Evolutionary conservation across 202 grass and related monocot genomes (phyloP).

Genomic region (Carex sylvatica): DNA sequence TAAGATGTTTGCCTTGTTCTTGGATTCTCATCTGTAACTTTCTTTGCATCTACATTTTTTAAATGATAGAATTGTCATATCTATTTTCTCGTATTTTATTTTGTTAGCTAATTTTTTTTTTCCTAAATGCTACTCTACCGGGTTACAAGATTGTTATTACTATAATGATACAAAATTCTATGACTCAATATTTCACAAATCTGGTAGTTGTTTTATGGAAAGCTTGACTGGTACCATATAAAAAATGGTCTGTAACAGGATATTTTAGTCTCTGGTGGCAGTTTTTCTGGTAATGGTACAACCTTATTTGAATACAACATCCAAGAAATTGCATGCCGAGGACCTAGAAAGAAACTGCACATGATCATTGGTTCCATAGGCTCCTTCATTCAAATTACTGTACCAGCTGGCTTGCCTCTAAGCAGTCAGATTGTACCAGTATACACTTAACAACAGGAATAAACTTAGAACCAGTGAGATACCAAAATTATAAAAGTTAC

Average conservation of each 20-base stretch:
- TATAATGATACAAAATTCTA: background rate
- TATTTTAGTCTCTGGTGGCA: background rate
- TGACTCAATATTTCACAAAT: background rate
- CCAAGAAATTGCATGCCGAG: background rate
- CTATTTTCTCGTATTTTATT: background rate
- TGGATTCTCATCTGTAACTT: slow-evolving; percentile 35
- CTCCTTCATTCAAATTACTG: background rate
- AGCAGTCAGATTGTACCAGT: background rate
- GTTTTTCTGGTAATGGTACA: background rate
- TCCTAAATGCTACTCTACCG: background rate
- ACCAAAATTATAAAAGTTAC: slow-evolving; percentile 25
- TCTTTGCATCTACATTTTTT: slow-evolving; percentile 32
- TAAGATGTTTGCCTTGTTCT: slow-evolving; percentile 35
- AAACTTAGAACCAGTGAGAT: background rate
- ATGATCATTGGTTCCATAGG: background rate
- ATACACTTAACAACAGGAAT: background rate
- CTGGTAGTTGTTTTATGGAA: background rate
- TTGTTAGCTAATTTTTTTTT: background rate
- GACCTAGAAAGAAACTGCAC: background rate
- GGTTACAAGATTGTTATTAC: background rate
- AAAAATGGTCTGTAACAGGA: background rate
- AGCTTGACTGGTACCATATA: background rate
- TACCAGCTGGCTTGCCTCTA: background rate
- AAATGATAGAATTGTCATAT: background rate
- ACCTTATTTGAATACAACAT: background rate